Conservation (phyloP, 768 basidiomycete species). For the Lactarius hatsudake region DNA sequence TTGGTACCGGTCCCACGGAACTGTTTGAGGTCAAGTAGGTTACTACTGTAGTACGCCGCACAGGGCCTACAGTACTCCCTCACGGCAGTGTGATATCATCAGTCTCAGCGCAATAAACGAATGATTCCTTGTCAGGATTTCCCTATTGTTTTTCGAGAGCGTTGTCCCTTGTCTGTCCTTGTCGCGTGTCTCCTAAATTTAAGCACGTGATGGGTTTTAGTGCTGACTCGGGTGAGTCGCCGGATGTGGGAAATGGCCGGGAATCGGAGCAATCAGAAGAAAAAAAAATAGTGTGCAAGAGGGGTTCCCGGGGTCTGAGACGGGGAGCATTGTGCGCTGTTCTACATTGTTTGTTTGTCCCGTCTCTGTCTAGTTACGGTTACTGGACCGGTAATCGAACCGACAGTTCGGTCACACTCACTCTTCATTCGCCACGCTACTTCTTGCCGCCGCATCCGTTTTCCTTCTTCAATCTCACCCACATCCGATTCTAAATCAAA, state of each 20-base stretch:
- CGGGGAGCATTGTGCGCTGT: not conserved
- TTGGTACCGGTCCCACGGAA: not conserved
- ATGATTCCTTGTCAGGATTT: not conserved
- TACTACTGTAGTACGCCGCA: not conserved
- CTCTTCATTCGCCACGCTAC: constrained; percentile 7
- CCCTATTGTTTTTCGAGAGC: not conserved
- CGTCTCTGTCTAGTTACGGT: constrained; percentile 10
- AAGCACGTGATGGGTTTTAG: not conserved
- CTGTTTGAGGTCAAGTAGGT: not conserved
- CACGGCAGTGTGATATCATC: not conserved
- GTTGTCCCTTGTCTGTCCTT: too few species aligned
- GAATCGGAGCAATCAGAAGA: not conserved
- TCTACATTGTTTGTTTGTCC: not conserved
- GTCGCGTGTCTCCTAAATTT: not conserved
- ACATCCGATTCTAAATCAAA: constrained; percentile 16
- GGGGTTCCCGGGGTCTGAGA: constrained; percentile 9
- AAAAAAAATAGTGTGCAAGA: not conserved
- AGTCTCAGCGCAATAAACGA: not conserved
- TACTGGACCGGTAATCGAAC: constrained; percentile 1
- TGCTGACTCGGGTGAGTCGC: not conserved
- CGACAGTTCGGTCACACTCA: constrained; percentile 11
- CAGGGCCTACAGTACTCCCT: not conserved
- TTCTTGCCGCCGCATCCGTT: constrained; percentile 3
- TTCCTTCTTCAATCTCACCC: constrained; percentile 17
- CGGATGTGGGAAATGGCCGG: not conserved